phyloP scores from a whole-genome alignment of 129 eudicot genomes.

The Arctium lappa region DNA sequence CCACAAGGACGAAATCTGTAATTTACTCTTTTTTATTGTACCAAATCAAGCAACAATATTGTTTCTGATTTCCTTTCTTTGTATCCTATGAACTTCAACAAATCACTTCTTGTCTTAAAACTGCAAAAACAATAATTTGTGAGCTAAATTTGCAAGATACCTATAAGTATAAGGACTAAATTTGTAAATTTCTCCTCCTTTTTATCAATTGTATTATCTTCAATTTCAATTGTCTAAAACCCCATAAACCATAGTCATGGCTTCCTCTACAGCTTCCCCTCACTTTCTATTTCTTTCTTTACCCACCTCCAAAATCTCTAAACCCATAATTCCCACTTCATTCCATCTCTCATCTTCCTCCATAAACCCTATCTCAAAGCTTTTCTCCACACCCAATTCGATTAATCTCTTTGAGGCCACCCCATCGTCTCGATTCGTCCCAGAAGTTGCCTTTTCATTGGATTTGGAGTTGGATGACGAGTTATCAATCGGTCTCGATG shows the following conservation, averaged over 20 bases:
- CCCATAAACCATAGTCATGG: slow-evolving; percentile 28
- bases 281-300: slow-evolving; percentile 41
- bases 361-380: slow-evolving; percentile 28
- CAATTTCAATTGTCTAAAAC: slow-evolving; percentile 9
- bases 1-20: too few species aligned
- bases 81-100: too few species aligned
- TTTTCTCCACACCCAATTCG: slow-evolving; percentile 17
- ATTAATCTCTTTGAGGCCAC: slow-evolving; percentile 8
- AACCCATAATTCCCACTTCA: slow-evolving; percentile 2
- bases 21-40: too few species aligned
- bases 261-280: slow-evolving; percentile 37
- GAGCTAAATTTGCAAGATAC: neutral
- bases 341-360: slow-evolving; percentile 26
- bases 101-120: too few species aligned
- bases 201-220: neutral
- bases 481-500: slow-evolving; percentile 6
- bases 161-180: neutral
- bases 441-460: slow-evolving; percentile 40
- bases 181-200: neutral
- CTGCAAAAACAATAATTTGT: too few species aligned
- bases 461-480: slow-evolving; percentile 26
- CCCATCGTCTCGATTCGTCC: slow-evolving; percentile 18
- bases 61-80: too few species aligned
- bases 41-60: too few species aligned
- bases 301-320: slow-evolving; percentile 31